These are phyloP conservation scores for Rhodofomes roseus DNA, from an alignment of 1,284 basidiomycete species.

Conservation along the genomic window DNA sequence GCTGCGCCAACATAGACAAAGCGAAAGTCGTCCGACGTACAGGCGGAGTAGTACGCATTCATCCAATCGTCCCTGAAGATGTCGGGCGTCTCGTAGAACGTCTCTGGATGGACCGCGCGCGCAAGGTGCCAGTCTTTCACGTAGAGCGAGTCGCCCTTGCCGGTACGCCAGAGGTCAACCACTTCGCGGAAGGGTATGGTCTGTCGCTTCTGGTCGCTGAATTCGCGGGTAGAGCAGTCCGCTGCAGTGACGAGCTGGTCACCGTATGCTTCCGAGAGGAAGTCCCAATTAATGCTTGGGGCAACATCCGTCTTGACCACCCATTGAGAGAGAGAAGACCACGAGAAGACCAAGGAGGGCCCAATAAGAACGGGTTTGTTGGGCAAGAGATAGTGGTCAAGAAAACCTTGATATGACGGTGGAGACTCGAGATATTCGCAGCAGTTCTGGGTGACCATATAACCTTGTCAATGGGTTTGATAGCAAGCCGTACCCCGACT, in stretches of 20 bases:
- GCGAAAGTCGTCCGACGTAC: constrained; percentile 29
- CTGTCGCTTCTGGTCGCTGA: constrained; percentile 26
- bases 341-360: constrained; percentile 17
- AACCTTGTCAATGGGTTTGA: too few species aligned
- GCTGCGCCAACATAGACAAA: constrained; percentile 29
- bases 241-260: constrained; percentile 22
- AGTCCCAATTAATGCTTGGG: constrained; percentile 21
- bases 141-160: constrained; percentile 21
- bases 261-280: constrained; percentile 20
- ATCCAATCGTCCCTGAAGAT: constrained; percentile 32
- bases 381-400: constrained; percentile 18
- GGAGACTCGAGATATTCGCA: constrained; percentile 7
- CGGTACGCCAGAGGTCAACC: constrained; percentile 19
- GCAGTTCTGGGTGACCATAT: background rate
- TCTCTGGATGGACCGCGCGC: constrained; percentile 8
- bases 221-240: constrained; percentile 25
- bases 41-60: constrained; percentile 28
- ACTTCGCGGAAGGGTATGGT: constrained; percentile 21
- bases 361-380: constrained; percentile 28
- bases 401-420: constrained; percentile 24
- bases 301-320: background rate
- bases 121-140: constrained; percentile 32
- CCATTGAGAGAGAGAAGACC: constrained; percentile 22
- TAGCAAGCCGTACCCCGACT: too few species aligned
- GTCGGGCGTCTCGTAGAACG: constrained; percentile 27